Percentiles rank a stretch among this genome's conserved stretches.
Conservation (phyloP, 192 early-diverging fungal genomes). For the Mortierella alpina region DNA sequence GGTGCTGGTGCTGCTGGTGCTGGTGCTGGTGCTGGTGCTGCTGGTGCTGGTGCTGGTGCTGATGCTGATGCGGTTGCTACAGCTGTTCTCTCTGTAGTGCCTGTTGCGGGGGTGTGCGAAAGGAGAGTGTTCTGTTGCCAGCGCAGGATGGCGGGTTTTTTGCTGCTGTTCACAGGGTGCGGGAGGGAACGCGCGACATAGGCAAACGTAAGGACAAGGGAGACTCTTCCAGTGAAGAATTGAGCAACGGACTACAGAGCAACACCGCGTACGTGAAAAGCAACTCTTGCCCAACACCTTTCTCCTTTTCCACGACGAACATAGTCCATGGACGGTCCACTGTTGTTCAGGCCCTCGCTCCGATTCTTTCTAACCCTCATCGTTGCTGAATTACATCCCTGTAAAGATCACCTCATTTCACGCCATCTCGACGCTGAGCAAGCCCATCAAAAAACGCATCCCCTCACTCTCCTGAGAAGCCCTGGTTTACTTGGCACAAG, state of each 20-base stretch:
- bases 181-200: background rate
- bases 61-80: conserved; percentile 5
- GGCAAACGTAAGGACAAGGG: too few relatives aligned
- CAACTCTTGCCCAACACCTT: background rate
- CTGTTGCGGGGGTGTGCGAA: background rate
- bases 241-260: too few relatives aligned
- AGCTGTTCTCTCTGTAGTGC: background rate
- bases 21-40: background rate
- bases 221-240: too few relatives aligned
- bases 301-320: background rate
- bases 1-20: background rate
- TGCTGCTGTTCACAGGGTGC: background rate
- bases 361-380: too few relatives aligned
- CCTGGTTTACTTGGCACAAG: too few relatives aligned
- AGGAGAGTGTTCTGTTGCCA: background rate
- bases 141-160: background rate
- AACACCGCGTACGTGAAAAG: background rate
- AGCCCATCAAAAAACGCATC: too few relatives aligned
- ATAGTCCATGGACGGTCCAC: background rate
- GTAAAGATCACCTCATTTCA: too few relatives aligned
- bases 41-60: background rate
- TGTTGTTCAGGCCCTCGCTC: too few relatives aligned
- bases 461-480: too few relatives aligned
- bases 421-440: too few relatives aligned
- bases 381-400: too few relatives aligned